A percentile compares a stretch with the other conserved stretches of the same genome.
Evolutionary conservation across 2,329 filamentous ascomycete genomes (phyloP).

Genomic region (Cladosporium velox): DNA sequence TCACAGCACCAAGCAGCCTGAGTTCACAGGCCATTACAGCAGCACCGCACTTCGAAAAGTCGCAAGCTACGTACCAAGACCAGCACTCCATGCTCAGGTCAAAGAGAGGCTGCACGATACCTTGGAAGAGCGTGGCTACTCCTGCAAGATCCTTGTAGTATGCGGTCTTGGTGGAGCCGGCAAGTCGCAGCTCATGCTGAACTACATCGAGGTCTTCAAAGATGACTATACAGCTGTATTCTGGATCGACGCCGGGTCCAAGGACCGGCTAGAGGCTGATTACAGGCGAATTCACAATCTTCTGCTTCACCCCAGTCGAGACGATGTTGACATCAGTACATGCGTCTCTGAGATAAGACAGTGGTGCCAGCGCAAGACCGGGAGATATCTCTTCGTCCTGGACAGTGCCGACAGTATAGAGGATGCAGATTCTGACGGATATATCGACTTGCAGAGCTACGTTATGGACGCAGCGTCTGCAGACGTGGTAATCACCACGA

Average conservation of each 20-base stretch:
- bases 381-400: not conserved
- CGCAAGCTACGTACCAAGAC: not conserved
- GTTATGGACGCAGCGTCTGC: not conserved
- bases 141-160: conserved; percentile 5
- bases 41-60: not conserved
- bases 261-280: not conserved
- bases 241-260: conserved; percentile 28
- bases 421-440: not conserved
- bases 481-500: conserved; percentile 1
- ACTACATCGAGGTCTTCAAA: conserved; percentile 26
- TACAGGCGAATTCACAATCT: conserved; percentile 1
- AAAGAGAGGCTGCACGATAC: conserved; percentile 8
- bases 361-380: not conserved
- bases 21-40: conserved; percentile 1
- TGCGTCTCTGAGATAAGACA: not conserved
- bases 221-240: conserved; percentile 28
- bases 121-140: not conserved
- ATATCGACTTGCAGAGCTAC: not conserved
- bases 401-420: conserved; percentile 4
- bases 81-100: not conserved
- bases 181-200: conserved; percentile 30
- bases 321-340: not conserved
- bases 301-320: not conserved
- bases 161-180: conserved; percentile 28
- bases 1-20: not conserved